Conservation (phyloP, 2,329 filamentous ascomycete species). For the Fusarium incarnatum region DNA sequence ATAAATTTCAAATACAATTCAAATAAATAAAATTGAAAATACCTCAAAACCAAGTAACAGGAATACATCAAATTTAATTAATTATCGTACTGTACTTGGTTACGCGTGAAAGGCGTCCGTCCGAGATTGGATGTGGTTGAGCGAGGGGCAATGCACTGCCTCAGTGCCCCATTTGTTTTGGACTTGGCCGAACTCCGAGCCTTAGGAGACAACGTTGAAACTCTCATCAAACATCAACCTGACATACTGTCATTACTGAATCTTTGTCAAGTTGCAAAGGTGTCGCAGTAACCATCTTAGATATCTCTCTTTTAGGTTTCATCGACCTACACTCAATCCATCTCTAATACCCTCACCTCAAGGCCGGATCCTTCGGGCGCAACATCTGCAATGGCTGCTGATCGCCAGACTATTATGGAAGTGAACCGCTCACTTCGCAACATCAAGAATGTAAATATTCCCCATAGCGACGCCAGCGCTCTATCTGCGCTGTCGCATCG, state of each 20-base stretch:
- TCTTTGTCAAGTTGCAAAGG: constrained; percentile 9
- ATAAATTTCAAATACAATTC: constrained; percentile 19
- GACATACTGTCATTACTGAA: constrained; percentile 18
- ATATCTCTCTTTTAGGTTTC: neutral
- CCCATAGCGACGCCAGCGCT: neutral
- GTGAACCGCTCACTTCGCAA: constrained; percentile 87
- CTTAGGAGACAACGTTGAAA: constrained; percentile 8
- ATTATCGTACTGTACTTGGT: too few relatives aligned
- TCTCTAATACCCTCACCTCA: constrained; percentile 4
- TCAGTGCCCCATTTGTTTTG: constrained; percentile 34
- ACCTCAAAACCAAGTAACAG: too few relatives aligned
- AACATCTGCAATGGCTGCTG: constrained; percentile 54
- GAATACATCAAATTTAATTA: too few relatives aligned
- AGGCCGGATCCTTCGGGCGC: constrained; percentile 19
- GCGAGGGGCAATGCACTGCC: constrained; percentile 43
- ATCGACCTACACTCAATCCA: neutral
- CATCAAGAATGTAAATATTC: constrained; percentile 78
- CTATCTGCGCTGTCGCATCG: neutral
- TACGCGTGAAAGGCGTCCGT: neutral
- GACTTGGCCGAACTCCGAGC: constrained; percentile 16
- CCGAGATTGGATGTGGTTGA: constrained; percentile 31
- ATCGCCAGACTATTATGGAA: constrained; percentile 71
- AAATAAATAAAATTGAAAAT: neutral
- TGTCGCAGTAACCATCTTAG: neutral
- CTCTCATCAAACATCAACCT: constrained; percentile 15